A percentile compares a stretch with the other conserved stretches of the same genome.
Evolutionary conservation across 768 basidiomycete genomes (phyloP).

Genomic region (Mrakia gelida): DNA sequence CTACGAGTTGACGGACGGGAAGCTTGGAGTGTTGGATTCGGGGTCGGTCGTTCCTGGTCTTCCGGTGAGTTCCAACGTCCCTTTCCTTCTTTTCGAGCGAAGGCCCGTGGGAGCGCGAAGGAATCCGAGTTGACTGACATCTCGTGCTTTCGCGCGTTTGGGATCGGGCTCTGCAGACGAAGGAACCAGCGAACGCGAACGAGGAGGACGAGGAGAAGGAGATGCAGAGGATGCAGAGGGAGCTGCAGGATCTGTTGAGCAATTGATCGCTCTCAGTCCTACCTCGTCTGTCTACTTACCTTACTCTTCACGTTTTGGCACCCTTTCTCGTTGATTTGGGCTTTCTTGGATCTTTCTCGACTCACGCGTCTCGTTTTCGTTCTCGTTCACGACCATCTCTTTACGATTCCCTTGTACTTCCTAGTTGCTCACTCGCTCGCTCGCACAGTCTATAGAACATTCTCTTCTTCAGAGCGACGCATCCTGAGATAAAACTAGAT

Average conservation of each 20-base stretch:
- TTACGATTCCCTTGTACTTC: background rate
- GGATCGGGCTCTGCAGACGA: background rate
- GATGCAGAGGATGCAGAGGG: constrained; percentile 84
- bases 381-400: background rate
- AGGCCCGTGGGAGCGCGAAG: no score
- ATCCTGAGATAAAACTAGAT: no score
- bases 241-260: constrained; percentile 81
- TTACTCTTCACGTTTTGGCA: background rate
- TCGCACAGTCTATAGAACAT: no score
- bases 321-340: background rate
- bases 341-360: background rate
- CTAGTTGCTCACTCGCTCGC: no score
- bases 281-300: background rate
- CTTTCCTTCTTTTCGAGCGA: constrained; percentile 5
- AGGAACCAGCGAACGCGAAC: constrained; percentile 59
- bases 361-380: background rate
- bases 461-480: no score
- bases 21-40: constrained; percentile 46
- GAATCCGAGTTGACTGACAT: background rate
- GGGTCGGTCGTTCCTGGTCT: constrained; percentile 35
- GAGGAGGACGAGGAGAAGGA: constrained; percentile 81
- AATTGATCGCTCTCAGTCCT: constrained; percentile 21
- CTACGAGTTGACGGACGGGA: constrained; percentile 91
- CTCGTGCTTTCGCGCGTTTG: background rate
- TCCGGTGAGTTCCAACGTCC: constrained; percentile 34